Base-by-base conservation (phyloP, 805 yeast genomes). In the Candida caryicola region DNA sequence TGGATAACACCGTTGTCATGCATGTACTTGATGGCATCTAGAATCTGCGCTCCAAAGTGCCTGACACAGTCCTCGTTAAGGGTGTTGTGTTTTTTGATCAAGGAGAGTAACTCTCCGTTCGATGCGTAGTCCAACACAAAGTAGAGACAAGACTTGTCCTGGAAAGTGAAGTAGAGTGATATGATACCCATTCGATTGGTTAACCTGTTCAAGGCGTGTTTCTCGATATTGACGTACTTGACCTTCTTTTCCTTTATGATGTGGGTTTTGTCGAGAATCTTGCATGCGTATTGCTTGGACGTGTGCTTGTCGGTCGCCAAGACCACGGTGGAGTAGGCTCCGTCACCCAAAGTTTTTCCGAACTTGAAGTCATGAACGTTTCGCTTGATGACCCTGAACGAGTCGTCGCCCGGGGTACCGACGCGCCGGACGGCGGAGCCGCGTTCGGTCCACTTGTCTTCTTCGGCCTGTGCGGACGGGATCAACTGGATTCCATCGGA, bases 201-300 rank as follows among this genome's bases (percentile, higher is more conserved):
- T 42, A 85, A 66, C 41, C 89, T 66, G 53, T 85, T 85, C 48
- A 85, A 68, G 0, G 95, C 85, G 54, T 82, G 82, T 52, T 85
- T 85, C 54, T 85, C 95, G 38, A 85, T 82, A 54, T 83, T 85
- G 34, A 85, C 95, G 56, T 85, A 85, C 54, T 85, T 85, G 23
- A 85, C 93, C 53, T 85, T 85, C 58, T 85, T 85, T 54, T 85
- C 95, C 47, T 77, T 80, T 38, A 85, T 84, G 34, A 85, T 78
- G 54, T 85, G 91, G 40, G 83, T 73, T 55, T 85, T 85, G 56
- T 82, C 88, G 39, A 85, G 62, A 3, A 85, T 76, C 55, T 85
- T 85, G 8, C 85, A 82, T 1, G 95, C 95, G 56, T 81, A 85
- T 63, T 78, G 60, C 55, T 70, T 60, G 58, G 74, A 31, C 70